These are phyloP conservation scores for Verticillium zaregamsianum DNA, from an alignment of 2,329 filamentous ascomycete species.

Conservation along the genomic window DNA sequence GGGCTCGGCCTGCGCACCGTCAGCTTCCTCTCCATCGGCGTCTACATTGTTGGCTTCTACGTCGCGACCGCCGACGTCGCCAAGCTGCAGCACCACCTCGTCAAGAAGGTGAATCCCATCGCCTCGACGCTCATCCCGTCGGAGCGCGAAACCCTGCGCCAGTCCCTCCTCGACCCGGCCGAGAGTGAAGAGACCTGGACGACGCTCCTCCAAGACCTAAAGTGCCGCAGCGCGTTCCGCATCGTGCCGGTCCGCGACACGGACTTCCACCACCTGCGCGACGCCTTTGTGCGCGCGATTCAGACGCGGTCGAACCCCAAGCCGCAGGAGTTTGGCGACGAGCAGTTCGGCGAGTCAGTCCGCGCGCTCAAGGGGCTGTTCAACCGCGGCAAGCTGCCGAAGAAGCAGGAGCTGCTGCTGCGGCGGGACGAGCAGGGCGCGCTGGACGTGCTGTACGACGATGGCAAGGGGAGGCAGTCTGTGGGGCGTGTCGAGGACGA, in stretches of 20 bases:
- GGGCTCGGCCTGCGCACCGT: constrained; percentile 87
- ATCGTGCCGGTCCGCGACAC: constrained; percentile 91
- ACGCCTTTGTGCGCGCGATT: constrained; percentile 85
- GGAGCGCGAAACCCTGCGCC: constrained; percentile 72
- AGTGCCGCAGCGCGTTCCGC: constrained; percentile 73
- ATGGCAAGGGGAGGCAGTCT: constrained; percentile 43
- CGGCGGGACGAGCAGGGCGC: constrained; percentile 61
- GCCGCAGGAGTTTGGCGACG: constrained; percentile 57
- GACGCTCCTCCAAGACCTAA: constrained; percentile 59
- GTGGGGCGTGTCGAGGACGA: constrained; percentile 75
- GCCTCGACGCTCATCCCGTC: constrained; percentile 79
- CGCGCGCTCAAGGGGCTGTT: constrained; percentile 79
- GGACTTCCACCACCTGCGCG: constrained; percentile 87
- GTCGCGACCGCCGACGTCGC: constrained; percentile 79
- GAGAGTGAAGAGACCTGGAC: constrained; percentile 73
- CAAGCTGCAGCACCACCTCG: constrained; percentile 71
- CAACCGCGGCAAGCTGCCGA: constrained; percentile 73
- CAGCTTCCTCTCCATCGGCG: constrained; percentile 83
- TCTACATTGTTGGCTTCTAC: constrained; percentile 94
- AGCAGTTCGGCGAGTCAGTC: constrained; percentile 71
- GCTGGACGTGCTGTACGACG: constrained; percentile 65
- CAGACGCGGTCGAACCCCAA: constrained; percentile 64
- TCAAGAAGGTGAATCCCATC: constrained; percentile 69
- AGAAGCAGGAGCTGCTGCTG: constrained; percentile 73
- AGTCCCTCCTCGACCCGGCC: constrained; percentile 63